Conservation (phyloP, 1,139 yeast genomes). For the Yamadazyma atmosphaerica region DNA sequence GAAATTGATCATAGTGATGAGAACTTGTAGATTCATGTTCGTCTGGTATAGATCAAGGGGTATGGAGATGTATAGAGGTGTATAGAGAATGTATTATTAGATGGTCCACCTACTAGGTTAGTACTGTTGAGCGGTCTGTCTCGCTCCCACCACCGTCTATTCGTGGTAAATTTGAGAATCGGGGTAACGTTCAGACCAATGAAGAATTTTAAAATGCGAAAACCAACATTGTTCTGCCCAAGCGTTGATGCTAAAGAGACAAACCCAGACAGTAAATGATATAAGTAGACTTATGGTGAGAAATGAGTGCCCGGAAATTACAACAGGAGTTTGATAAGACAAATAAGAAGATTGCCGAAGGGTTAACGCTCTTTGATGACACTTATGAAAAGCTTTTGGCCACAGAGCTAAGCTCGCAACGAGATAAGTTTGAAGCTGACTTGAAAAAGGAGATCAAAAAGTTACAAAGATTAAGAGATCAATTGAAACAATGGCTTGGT, state of each 20-base stretch:
- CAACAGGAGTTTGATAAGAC: constrained; percentile 90
- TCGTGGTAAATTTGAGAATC: background rate
- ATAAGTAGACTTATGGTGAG: background rate
- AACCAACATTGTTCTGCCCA: background rate
- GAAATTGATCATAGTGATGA: constrained; percentile 32
- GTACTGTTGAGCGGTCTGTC: too few relatives aligned
- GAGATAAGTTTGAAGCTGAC: constrained; percentile 92
- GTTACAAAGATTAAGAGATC: constrained; percentile 91
- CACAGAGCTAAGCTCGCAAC: constrained; percentile 83
- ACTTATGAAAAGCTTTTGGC: constrained; percentile 83
- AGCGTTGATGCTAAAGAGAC: too few relatives aligned
- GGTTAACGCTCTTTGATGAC: constrained; percentile 83
- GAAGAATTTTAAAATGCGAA: background rate
- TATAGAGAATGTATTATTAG: background rate
- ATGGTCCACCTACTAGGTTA: too few relatives aligned
- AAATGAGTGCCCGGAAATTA: constrained; percentile 48
- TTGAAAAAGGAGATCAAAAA: constrained; percentile 95
- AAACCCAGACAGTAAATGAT: constrained; percentile 1
- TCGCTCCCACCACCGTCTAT: too few relatives aligned
- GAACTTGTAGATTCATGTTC: constrained; percentile 2
- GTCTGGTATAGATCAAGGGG: too few relatives aligned
- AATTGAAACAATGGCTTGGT: constrained; percentile 92
- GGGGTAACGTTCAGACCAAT: background rate
- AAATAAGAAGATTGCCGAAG: constrained; percentile 92
- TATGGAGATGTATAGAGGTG: constrained; percentile 1